Percentiles rank a stretch among this genome's conserved stretches.
Evolutionary conservation across 495 filamentous ascomycete species (phyloP).

Genomic region (Tuber calosporum): DNA sequence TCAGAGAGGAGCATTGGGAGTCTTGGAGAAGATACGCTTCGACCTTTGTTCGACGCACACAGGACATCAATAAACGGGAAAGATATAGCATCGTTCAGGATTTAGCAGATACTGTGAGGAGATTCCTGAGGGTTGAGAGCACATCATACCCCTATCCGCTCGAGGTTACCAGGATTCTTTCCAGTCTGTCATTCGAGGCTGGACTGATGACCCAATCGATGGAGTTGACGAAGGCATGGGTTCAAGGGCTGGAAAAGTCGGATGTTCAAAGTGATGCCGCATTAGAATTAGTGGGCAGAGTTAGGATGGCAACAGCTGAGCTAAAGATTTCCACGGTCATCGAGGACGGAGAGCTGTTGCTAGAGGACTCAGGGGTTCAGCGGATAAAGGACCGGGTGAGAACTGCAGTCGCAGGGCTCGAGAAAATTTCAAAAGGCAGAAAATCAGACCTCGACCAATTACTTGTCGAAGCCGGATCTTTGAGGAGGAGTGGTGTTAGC

Average conservation of each 20-base stretch:
- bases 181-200: constrained; percentile 33
- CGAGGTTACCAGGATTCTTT: constrained; percentile 31
- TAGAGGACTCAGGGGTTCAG: constrained; percentile 18
- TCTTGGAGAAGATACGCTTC: constrained; percentile 26
- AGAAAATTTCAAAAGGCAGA: constrained; percentile 32
- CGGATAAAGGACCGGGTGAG: constrained; percentile 28
- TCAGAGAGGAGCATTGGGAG: constrained; percentile 29
- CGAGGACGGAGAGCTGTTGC: constrained; percentile 15
- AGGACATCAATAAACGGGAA: constrained; percentile 25
- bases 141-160: constrained; percentile 26
- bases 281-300: constrained; percentile 27
- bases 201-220: constrained; percentile 31
- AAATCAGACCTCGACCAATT: constrained; percentile 37
- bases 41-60: constrained; percentile 33
- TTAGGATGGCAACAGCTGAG: constrained; percentile 37
- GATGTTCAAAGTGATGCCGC: constrained; percentile 27
- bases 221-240: constrained; percentile 33
- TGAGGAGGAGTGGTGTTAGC: constrained; percentile 30
- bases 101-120: constrained; percentile 22
- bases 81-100: constrained; percentile 32
- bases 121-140: constrained; percentile 19
- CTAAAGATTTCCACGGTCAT: constrained; percentile 28
- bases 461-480: constrained; percentile 32
- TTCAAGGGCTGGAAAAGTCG: constrained; percentile 24
- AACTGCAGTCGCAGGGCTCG: constrained; percentile 28